Percentiles rank a stretch among this genome's conserved stretches.
phyloP scores from a whole-genome alignment of 257 asterid genomes.

The Solanum chiquidenum region DNA sequence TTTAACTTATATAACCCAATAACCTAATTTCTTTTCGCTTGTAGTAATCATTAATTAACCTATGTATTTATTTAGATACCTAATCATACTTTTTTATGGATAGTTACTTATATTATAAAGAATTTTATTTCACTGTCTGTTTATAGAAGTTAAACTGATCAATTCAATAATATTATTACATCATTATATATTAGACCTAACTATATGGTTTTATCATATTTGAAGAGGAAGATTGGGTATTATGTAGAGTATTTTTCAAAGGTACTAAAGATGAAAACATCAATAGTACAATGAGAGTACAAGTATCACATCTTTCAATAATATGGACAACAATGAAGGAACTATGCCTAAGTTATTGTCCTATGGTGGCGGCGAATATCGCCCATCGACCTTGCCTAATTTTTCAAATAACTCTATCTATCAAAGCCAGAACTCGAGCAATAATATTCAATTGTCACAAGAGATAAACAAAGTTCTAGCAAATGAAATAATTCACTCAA shows the following conservation, averaged over 20 bases:
- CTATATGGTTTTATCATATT: background rate
- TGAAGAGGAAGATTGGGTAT: slow-evolving; percentile 83
- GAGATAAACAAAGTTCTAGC: background rate
- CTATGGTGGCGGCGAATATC: background rate
- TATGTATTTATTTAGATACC: background rate
- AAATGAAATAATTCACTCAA: slow-evolving; percentile 1
- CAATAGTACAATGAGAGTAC: background rate
- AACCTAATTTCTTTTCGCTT: background rate
- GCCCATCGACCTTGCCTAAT: slow-evolving; percentile 5
- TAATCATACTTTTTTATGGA: background rate
- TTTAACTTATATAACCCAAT: background rate
- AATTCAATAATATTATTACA: background rate
- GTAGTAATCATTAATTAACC: background rate
- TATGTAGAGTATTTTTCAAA: slow-evolving; percentile 67
- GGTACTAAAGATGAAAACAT: slow-evolving; percentile 30
- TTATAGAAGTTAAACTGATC: background rate
- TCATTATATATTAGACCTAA: background rate
- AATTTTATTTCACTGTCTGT: background rate
- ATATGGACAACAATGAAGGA: background rate
- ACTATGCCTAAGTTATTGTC: background rate
- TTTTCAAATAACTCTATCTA: background rate
- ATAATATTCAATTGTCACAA: slow-evolving; percentile 6
- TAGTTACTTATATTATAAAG: background rate
- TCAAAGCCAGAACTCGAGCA: slow-evolving; percentile 15
- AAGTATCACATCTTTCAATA: background rate